Conservation (phyloP, 768 basidiomycete species). For the Roridomyces roridus region DNA sequence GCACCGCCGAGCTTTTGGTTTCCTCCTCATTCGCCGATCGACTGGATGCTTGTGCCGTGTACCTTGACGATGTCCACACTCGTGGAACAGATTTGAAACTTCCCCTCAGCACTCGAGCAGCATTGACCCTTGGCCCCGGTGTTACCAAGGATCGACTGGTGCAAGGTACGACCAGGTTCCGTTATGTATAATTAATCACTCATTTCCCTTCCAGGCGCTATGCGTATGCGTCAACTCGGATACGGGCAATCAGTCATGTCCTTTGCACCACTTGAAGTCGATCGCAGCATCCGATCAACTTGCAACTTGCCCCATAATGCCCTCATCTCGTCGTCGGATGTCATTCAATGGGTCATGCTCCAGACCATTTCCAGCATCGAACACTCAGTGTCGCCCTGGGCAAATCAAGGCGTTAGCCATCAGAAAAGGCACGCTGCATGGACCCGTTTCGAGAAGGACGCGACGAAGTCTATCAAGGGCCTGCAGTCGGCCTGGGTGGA, state of each 20-base stretch:
- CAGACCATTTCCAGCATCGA: slow-evolving; percentile 51
- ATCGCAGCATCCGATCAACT: slow-evolving; percentile 33
- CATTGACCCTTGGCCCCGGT: slow-evolving; percentile 55
- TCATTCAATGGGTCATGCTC: slow-evolving; percentile 50
- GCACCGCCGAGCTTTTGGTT: slow-evolving; percentile 37
- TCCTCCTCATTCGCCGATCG: slow-evolving; percentile 43
- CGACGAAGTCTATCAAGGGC: neutral
- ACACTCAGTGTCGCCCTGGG: slow-evolving; percentile 48
- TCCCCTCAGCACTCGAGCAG: slow-evolving; percentile 46
- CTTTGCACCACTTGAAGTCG: slow-evolving; percentile 50
- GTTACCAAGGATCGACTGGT: slow-evolving; percentile 57
- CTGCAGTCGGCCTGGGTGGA: slow-evolving; percentile 41
- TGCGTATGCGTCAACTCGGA: slow-evolving; percentile 58
- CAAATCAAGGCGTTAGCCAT: slow-evolving; percentile 43
- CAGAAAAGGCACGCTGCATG: slow-evolving; percentile 31
- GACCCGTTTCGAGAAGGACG: neutral
- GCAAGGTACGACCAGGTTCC: slow-evolving; percentile 45
- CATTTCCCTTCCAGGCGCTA: slow-evolving; percentile 43
- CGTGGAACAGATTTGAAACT: slow-evolving; percentile 60
- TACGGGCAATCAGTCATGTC: slow-evolving; percentile 54
- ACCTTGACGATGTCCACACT: slow-evolving; percentile 60
- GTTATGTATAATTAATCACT: slow-evolving; percentile 15
- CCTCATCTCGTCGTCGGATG: slow-evolving; percentile 32
- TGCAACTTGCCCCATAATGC: slow-evolving; percentile 13
- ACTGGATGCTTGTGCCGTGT: slow-evolving; percentile 46